Evolutionary conservation across 1,139 yeast genomes (phyloP), one percentile per base, ranked within the genome.

Genomic region (Waltiozyma sp.): DNA sequence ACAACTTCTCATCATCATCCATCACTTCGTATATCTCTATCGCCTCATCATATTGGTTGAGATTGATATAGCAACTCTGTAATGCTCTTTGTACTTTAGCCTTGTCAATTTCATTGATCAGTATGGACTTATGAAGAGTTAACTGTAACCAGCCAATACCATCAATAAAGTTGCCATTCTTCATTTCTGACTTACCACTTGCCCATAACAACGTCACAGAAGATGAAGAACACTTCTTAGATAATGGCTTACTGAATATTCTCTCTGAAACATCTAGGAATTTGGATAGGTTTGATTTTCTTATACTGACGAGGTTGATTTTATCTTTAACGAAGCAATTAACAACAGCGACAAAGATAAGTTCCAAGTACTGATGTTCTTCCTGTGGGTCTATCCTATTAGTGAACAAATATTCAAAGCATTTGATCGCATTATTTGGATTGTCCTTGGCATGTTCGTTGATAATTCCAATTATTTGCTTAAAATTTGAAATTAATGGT

Each of bases 141-240:
- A 57, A 37, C 3, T 52, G 44, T 21, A 60, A 53, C 65, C 66
- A 63, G 1, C 41, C 43, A 3, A 56, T 35, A 1, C 62, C 55
- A 14, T 52, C 52, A 2, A 40, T 24, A 36, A 39, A 48, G 9
- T 48, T 42, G 1, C 38, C 41, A 4, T 44, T 46, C 35, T 62
- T 61, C 34, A 47, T 44, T 9, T 46, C 47, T 14, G 46, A 44
- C 38, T 57, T 57, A 0, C 64, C 65, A 19, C 47, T 45, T n/a
- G 60, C 62, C 65, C 66, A 64, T n/a, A 64, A 39, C 34, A 63
- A 45, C 1, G 64, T 55, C 4, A 57, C 47, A 1, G 55, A 38
- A 31, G 63, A 49, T 13, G 57, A 51, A 13, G 58, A 45, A 5
- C 60, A 51, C 15, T 53, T 52, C 28, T 47, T 49, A 1, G 59